Evolutionary conservation across 2,329 filamentous ascomycete species (phyloP).

Genomic region (Ophiocordyceps sinensis): DNA sequence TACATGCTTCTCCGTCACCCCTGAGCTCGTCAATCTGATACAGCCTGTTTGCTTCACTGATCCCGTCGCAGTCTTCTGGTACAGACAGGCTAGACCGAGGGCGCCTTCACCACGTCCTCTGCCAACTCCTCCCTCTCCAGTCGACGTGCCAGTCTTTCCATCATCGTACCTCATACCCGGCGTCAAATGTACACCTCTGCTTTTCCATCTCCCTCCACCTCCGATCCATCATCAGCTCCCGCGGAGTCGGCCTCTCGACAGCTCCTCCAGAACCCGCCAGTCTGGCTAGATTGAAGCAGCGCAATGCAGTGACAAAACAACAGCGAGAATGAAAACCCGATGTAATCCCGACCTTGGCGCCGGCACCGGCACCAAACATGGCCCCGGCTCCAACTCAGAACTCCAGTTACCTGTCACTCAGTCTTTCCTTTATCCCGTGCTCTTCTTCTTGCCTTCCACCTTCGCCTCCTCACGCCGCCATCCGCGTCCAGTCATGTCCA

Average conservation of each 20-base stretch:
- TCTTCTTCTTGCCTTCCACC: background rate
- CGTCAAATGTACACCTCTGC: background rate
- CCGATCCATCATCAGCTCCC: background rate
- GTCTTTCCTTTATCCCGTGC: background rate
- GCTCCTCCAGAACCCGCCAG: background rate
- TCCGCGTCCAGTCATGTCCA: background rate
- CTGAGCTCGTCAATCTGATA: too few relatives aligned
- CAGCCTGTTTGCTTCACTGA: too few relatives aligned
- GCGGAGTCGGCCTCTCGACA: background rate
- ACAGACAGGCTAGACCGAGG: too few relatives aligned
- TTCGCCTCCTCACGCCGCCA: background rate
- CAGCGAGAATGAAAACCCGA: conserved; percentile 5
- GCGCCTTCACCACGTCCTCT: too few relatives aligned
- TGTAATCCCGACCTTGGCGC: conserved; percentile 8
- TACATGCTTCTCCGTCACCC: too few relatives aligned
- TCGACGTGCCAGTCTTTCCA: background rate
- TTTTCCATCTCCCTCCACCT: background rate
- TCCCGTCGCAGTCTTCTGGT: too few relatives aligned
- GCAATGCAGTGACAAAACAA: conserved; percentile 8
- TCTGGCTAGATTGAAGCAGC: conserved; percentile 3
- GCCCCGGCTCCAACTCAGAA: conserved; percentile 18
- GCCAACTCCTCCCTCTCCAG: too few relatives aligned
- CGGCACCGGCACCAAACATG: conserved; percentile 12
- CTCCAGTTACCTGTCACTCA: conserved; percentile 10
- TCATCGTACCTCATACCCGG: conserved; percentile 2